These are phyloP conservation scores for Xylaria acuta DNA, from an alignment of 495 filamentous ascomycete genomes.

Conservation along the genomic window DNA sequence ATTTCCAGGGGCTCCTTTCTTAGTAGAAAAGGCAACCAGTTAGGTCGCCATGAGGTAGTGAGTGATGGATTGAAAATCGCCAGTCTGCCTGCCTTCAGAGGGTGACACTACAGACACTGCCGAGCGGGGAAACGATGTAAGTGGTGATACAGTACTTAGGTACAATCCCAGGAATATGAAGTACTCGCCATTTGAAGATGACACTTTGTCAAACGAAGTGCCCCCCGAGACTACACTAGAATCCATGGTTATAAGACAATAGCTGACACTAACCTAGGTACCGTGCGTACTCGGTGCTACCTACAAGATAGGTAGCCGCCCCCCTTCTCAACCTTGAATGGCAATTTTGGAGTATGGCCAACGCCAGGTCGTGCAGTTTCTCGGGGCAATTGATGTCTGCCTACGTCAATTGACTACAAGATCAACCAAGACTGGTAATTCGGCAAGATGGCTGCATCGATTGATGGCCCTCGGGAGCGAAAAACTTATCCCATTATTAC, in stretches of 20 bases:
- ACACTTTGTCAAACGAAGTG: neutral
- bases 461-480: neutral
- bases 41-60: neutral
- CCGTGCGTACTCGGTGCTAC: constrained; percentile 7
- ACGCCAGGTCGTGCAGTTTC: neutral
- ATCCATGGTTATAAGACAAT: constrained; percentile 17
- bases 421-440: neutral
- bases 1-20: neutral
- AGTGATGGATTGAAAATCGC: neutral
- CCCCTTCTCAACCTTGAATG: neutral
- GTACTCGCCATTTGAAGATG: neutral
- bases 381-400: constrained; percentile 5
- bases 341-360: constrained; percentile 5
- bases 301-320: neutral
- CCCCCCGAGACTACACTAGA: constrained; percentile 19
- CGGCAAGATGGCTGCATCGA: neutral
- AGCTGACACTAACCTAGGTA: neutral
- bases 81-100: constrained; percentile 5
- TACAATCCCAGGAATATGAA: neutral
- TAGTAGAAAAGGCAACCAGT: constrained; percentile 10
- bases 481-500: neutral
- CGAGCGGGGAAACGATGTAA: neutral
- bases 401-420: neutral
- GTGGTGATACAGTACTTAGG: neutral
- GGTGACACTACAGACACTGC: constrained; percentile 10